Evolutionary conservation across 208 protist genomes (phyloP), one percentile per base, ranked within the genome.

Genomic region (Crithidia sp.): DNA sequence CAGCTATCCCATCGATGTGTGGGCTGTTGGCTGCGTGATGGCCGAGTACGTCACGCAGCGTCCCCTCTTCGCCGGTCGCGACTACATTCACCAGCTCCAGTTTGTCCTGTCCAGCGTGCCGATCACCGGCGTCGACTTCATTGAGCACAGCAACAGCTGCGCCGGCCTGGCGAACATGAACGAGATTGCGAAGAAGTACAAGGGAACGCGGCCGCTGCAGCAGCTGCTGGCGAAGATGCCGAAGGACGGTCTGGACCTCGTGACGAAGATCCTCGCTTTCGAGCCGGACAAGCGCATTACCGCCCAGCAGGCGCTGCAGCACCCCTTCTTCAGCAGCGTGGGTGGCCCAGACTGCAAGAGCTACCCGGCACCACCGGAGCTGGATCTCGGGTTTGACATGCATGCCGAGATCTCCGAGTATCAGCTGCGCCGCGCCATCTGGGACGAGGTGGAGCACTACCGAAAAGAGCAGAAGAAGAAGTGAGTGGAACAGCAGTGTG

Each of bases 1-100:
- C 82, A 79, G 83, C 78, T 89, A 89, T 67, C 77, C 92, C 2
- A 86, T 99, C 61, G 99, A 99, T 81, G 70, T 99, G 16, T 99
- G 99, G 99, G 94, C 93, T 0, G 92, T 99, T 14, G 99, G 99
- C 14, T 99, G 99, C 77, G 99, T 99, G 54, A 97, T 99, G 54
- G 98, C 92, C 7, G 99, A 99, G 83, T 85, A 99, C 60, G 84
- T 99, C 7, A 90, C 92, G 28, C 82, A 84, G 44, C 76, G 83
- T 2, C 86, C 91, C 9, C 71, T 97, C 58, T 98, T 98, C 74
- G 86, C 87, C 49, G 95, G 95, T 7, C 79, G 88, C 0, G 91
- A 96, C 74, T 97, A 97, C 76, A 84, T 98, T 58, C 83, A 95
- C 71, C 92, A 97, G 79, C 84, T 96, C 71, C 85, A 94, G 81